Percentiles rank a stretch among this genome's conserved stretches.
phyloP scores from a whole-genome alignment of 805 yeast species.

The Tetrapisispora phaffii region DNA sequence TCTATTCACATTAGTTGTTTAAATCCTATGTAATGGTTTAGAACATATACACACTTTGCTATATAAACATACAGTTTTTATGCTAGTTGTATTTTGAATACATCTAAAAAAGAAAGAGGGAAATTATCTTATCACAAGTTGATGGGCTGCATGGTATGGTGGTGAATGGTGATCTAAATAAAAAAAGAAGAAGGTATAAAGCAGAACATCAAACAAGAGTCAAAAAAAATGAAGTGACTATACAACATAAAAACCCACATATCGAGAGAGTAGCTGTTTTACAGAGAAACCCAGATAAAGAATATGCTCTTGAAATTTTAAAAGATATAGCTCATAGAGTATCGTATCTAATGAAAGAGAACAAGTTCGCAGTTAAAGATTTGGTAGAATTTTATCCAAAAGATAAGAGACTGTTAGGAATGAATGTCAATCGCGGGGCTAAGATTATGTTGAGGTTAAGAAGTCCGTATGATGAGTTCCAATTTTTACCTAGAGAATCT shows the following conservation, averaged over 20 bases:
- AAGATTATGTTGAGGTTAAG: constrained; percentile 67
- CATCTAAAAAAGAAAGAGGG: background rate
- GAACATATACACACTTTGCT: too few relatives aligned
- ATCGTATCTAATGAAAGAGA: constrained; percentile 67
- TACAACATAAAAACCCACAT: constrained; percentile 19
- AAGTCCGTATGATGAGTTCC: constrained; percentile 38
- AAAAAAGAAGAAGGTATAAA: background rate
- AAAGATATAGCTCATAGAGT: constrained; percentile 61
- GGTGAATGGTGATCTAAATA: constrained; percentile 1
- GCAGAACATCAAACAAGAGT: background rate
- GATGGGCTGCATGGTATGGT: background rate
- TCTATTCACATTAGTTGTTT: too few relatives aligned
- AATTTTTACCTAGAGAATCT: constrained; percentile 54
- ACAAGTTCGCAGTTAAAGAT: constrained; percentile 53
- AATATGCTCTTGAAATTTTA: constrained; percentile 47
- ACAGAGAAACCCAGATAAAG: constrained; percentile 38
- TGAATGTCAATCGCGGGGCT: constrained; percentile 71
- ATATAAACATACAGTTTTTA: too few relatives aligned
- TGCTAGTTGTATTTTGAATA: too few relatives aligned
- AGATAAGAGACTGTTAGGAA: constrained; percentile 53
- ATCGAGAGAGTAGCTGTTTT: constrained; percentile 35
- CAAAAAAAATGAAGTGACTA: background rate
- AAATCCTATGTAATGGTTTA: too few relatives aligned
- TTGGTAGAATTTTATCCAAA: constrained; percentile 79
- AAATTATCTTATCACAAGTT: background rate